Conservation (phyloP, 2,329 filamentous ascomycete genomes). For the Tolypocladium guangdongense region DNA sequence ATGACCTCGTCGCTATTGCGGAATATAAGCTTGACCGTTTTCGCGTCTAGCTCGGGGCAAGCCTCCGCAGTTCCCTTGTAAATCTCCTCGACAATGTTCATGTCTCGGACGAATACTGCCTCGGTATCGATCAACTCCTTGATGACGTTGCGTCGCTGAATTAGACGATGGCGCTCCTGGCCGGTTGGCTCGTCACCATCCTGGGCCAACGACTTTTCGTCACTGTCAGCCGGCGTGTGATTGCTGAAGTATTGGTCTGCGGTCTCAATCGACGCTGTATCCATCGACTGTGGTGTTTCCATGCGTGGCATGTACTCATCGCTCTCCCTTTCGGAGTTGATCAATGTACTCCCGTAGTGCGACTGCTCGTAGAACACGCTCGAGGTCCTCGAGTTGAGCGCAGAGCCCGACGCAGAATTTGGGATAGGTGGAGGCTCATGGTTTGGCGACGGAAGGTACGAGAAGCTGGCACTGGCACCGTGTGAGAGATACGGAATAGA, state of each 20-base stretch:
- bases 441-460: slow-evolving; percentile 29
- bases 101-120: slow-evolving; percentile 79
- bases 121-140: slow-evolving; percentile 93
- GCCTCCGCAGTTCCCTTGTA: slow-evolving; percentile 88
- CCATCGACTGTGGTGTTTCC: slow-evolving; percentile 34
- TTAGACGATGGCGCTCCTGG: slow-evolving; percentile 59
- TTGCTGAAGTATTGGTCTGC: slow-evolving; percentile 27
- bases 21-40: slow-evolving; percentile 85
- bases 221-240: slow-evolving; percentile 26
- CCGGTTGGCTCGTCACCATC: slow-evolving; percentile 31
- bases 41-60: slow-evolving; percentile 65
- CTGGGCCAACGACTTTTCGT: slow-evolving; percentile 19
- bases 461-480: slow-evolving; percentile 16
- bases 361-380: slow-evolving; percentile 27
- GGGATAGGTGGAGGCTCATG: slow-evolving; percentile 43
- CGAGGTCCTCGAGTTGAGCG: slow-evolving; percentile 30
- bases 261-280: slow-evolving; percentile 33
- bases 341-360: slow-evolving; percentile 27
- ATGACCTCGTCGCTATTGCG: slow-evolving; percentile 89
- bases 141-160: slow-evolving; percentile 72
- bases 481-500: slow-evolving; percentile 34
- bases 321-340: slow-evolving; percentile 33
- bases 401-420: slow-evolving; percentile 19
- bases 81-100: slow-evolving; percentile 96
- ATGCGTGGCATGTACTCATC: slow-evolving; percentile 32